A percentile compares a stretch with the other conserved stretches of the same genome.
phyloP scores from a whole-genome alignment of 2,329 filamentous ascomycete genomes.

The Epichloe uncinata region DNA sequence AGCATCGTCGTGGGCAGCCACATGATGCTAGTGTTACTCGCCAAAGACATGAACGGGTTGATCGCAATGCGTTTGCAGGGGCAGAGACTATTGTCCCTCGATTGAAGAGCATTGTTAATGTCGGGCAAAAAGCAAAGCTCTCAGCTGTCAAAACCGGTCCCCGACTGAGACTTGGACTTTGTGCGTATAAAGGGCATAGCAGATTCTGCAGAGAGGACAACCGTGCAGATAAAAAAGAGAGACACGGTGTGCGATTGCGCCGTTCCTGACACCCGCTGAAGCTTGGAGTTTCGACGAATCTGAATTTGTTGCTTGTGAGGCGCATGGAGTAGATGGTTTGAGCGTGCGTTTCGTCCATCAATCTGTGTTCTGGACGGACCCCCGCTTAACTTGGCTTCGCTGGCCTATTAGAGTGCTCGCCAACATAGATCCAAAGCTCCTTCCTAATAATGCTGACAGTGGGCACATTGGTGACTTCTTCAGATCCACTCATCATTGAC shows the following conservation, averaged over 20 bases:
- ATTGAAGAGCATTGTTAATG: not conserved
- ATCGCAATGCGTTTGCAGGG: not conserved
- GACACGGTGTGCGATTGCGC: no score
- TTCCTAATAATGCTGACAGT: not conserved
- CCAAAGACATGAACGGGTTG: not conserved
- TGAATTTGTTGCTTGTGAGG: not conserved
- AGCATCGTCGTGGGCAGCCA: conserved; percentile 1
- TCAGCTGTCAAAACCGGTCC: not conserved
- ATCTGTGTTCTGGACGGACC: no score
- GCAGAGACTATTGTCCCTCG: not conserved
- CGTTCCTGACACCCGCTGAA: not conserved
- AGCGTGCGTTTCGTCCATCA: no score
- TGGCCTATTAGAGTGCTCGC: no score
- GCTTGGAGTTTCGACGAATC: not conserved
- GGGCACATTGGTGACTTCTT: not conserved
- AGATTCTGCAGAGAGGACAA: not conserved
- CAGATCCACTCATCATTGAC: not conserved
- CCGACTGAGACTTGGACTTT: not conserved
- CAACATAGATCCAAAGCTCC: not conserved
- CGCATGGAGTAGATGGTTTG: not conserved
- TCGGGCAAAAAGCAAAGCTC: not conserved
- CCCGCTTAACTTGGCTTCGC: no score
- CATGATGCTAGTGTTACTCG: conserved; percentile 1
- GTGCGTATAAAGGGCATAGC: not conserved
- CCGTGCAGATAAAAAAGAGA: no score